Evolutionary conservation across 179 eudicot species (phyloP), one percentile per base, ranked within the genome.

Genomic region (Silene noctiflora): DNA sequence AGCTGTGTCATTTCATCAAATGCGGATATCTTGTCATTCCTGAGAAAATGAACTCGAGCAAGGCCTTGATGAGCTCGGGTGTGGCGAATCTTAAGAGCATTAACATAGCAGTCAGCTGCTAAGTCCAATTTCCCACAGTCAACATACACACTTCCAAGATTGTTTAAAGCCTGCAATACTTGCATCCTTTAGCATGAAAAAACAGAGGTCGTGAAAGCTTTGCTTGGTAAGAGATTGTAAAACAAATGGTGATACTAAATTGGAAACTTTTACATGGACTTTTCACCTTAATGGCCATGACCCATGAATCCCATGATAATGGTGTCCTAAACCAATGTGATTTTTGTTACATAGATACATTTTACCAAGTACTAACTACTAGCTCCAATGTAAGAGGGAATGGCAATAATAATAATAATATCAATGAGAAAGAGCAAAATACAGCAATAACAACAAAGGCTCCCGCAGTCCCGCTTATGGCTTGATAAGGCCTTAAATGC

Each of bases 31-130:
- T 87, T 89, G 61, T 95, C 90, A 62, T 89, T 85, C 63, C 89
- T 88, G 48, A 93, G 91, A 79, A 74, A 93, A 84, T 93, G 91
- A 79, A 95, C 99, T 73, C 99, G 91, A 53, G 99, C 99, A 72
- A 95, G 95, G 69, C 99, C 99, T 81, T 95, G 99, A 79, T 95
- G 99, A 72, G 99, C 99, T 70, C 99, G 88, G 25, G 99, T 95
- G 69, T 95, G 99, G 72, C 91, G 87, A 62, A 95, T 93, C 77
- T 89, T 91, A 69, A 95, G 96, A 76, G 99, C 99, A 76, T 93
- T 93, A 25, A 95, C 92, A 75, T 95, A 95, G 87, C 99, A 95
- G 81, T 91, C 97, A 3, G 99, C 97, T 83, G 99, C 99, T 44
- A 83, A 77, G 80, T 95, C 99, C 67, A 86, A 83, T 58, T 93